Conservation (phyloP, 2,329 filamentous ascomycete genomes). For the Talaromyces sp. region DNA sequence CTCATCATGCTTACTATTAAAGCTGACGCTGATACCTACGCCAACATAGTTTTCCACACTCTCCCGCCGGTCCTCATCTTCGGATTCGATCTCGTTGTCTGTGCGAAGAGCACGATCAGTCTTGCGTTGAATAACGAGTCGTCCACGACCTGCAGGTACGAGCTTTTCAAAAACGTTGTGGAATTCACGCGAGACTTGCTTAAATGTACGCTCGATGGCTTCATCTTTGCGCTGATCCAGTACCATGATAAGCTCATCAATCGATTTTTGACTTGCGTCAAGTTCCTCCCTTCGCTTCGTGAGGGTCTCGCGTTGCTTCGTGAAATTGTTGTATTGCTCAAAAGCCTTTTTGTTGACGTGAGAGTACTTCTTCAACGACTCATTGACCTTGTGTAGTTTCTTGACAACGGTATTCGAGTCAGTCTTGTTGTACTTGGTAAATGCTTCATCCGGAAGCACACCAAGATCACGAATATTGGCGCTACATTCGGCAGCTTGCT, state of each 20-base stretch:
- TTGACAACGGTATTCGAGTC: slow-evolving; percentile 70
- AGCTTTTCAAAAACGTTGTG: slow-evolving; percentile 90
- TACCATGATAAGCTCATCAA: slow-evolving; percentile 86
- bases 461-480: slow-evolving; percentile 91
- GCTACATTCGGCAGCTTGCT: slow-evolving; percentile 74
- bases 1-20: slow-evolving; percentile 98
- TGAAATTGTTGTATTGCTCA: slow-evolving; percentile 98
- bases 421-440: slow-evolving; percentile 83
- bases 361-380: slow-evolving; percentile 91
- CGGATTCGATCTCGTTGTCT: slow-evolving; percentile 65
- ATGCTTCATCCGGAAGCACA: slow-evolving; percentile 88
- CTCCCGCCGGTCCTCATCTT: slow-evolving; percentile 59
- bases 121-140: slow-evolving; percentile 87
- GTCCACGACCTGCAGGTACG: slow-evolving; percentile 87
- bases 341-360: slow-evolving; percentile 99
- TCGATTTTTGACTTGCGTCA: slow-evolving; percentile 78
- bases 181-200: slow-evolving; percentile 93
- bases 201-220: slow-evolving; percentile 96
- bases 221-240: slow-evolving; percentile 96
- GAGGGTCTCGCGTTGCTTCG: slow-evolving; percentile 81
- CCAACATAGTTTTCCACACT: slow-evolving; percentile 92
- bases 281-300: slow-evolving; percentile 82
- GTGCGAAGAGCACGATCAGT: slow-evolving; percentile 66
- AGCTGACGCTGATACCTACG: slow-evolving; percentile 94
- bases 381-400: slow-evolving; percentile 84